Conservation (phyloP, 1,284 basidiomycete genomes). For the Chiua sp. region DNA sequence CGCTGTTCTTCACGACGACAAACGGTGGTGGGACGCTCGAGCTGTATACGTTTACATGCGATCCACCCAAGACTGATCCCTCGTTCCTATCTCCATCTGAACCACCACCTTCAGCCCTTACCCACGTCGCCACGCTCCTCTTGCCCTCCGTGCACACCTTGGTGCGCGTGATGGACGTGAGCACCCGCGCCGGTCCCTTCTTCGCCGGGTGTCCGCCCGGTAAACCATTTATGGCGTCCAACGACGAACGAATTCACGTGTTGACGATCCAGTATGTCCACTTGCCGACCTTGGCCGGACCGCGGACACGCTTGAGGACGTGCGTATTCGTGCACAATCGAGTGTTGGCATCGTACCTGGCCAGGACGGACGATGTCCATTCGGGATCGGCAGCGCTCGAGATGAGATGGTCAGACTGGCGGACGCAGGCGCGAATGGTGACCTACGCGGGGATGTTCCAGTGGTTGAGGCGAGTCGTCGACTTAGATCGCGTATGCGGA, state of each 20-base stretch:
- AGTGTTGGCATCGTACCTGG: constrained; percentile 39
- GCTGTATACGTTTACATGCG: constrained; percentile 41
- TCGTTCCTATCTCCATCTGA: too few relatives aligned
- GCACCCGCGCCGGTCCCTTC: constrained; percentile 44
- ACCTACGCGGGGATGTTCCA: constrained; percentile 33
- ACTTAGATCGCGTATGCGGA: too few relatives aligned
- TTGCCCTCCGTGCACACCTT: constrained; percentile 37
- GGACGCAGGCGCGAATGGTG: constrained; percentile 44
- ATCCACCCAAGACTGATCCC: not conserved
- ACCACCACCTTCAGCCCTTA: constrained; percentile 5
- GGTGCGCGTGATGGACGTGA: constrained; percentile 22
- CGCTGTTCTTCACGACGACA: constrained; percentile 48
- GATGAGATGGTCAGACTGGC: constrained; percentile 52
- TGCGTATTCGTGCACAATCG: constrained; percentile 45
- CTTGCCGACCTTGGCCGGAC: not conserved
- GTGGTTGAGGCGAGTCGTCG: constrained; percentile 44
- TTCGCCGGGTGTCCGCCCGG: constrained; percentile 36
- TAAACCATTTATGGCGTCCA: constrained; percentile 43
- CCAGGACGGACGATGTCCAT: not conserved
- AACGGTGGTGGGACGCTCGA: constrained; percentile 42
- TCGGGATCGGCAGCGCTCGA: not conserved
- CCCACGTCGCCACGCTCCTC: constrained; percentile 37
- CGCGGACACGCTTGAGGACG: constrained; percentile 23
- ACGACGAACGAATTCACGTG: constrained; percentile 49
- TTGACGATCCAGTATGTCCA: constrained; percentile 44